These are phyloP conservation scores for Chernovozyma aurita DNA, from an alignment of 1,139 yeast genomes.

Conservation along the genomic window DNA sequence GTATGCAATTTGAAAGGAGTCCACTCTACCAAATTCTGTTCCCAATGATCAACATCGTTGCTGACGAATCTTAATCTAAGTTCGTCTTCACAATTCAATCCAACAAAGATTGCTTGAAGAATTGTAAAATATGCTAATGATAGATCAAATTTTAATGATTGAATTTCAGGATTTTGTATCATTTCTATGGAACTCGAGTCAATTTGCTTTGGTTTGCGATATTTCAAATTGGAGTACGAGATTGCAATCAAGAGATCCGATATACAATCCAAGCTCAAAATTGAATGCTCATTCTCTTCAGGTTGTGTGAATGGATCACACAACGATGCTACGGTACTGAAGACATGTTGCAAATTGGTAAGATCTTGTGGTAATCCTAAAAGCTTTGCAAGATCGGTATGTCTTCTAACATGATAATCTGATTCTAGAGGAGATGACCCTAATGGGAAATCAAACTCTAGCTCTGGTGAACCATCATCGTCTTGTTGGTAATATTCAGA, in stretches of 20 bases:
- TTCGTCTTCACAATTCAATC: conserved; percentile 47
- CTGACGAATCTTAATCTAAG: conserved; percentile 37
- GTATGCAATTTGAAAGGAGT: conserved; percentile 40
- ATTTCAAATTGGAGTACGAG: conserved; percentile 12
- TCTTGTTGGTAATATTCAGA: too few relatives aligned
- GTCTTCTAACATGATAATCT: conserved; percentile 17
- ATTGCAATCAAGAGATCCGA: conserved; percentile 51
- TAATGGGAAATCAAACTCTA: conserved; percentile 25
- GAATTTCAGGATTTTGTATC: conserved; percentile 11
- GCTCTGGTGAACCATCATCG: conserved; percentile 5
- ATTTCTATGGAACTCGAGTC: neutral
- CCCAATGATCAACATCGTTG: conserved; percentile 42
- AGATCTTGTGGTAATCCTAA: conserved; percentile 18
- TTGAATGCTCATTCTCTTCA: conserved; percentile 47
- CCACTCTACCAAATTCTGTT: conserved; percentile 45
- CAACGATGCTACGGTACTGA: conserved; percentile 36
- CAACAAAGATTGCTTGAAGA: conserved; percentile 33
- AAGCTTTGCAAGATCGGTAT: conserved; percentile 15
- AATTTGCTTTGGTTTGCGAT: neutral
- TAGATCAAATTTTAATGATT: conserved; percentile 35
- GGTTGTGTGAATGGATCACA: conserved; percentile 72
- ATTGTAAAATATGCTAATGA: conserved; percentile 37
- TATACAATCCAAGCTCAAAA: conserved; percentile 51
- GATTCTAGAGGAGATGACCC: conserved; percentile 5
- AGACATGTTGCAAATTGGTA: conserved; percentile 14